These are phyloP conservation scores for Leccinum angustisporum DNA, from an alignment of 1,284 basidiomycete species.

Conservation along the genomic window DNA sequence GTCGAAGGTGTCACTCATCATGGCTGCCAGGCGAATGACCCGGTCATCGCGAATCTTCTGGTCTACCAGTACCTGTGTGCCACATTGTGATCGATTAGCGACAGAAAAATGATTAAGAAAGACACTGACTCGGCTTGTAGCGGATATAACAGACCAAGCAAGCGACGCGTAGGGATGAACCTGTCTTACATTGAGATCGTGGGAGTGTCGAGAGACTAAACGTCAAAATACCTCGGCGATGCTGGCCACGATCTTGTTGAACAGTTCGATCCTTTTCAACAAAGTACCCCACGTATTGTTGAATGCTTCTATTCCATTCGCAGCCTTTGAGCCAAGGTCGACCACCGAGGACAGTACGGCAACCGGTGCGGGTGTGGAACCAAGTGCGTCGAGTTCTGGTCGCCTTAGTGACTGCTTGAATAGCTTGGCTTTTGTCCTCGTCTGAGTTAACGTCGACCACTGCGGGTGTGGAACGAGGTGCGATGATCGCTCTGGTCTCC, in stretches of 20 bases:
- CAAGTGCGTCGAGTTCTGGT: neutral
- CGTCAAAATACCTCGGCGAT: neutral
- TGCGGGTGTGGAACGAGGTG: no score
- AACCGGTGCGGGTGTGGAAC: neutral
- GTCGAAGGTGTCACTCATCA: neutral
- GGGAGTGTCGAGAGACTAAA: neutral
- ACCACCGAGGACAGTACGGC: neutral
- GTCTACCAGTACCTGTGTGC: neutral
- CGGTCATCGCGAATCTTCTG: neutral
- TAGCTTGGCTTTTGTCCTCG: no score
- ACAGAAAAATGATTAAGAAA: no score
- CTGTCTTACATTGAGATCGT: no score
- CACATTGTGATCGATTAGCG: neutral
- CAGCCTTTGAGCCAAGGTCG: neutral
- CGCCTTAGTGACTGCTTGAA: no score
- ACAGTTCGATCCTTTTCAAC: neutral
- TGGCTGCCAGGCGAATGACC: neutral
- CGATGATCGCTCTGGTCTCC: no score
- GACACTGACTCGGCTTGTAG: no score
- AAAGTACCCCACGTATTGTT: neutral
- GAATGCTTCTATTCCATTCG: neutral
- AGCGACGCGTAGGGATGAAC: no score
- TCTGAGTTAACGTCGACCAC: no score
- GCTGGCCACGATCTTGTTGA: neutral
- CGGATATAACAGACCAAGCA: no score